Base-by-base conservation (phyloP, 495 filamentous ascomycete species). In the Cenococcum geophilum region DNA sequence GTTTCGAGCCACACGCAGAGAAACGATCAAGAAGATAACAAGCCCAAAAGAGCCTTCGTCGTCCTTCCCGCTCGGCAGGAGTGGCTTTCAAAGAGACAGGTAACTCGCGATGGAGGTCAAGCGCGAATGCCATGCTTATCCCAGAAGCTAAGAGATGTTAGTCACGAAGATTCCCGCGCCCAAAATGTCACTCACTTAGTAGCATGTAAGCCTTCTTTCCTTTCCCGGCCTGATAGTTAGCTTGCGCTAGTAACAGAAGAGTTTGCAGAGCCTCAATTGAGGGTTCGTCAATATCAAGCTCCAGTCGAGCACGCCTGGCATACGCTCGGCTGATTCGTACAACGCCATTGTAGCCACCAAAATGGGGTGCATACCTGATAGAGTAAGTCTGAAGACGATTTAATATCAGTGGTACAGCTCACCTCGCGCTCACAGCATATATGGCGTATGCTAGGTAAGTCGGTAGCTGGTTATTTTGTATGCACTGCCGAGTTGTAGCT, bases 191-290 rank as follows among this genome's bases (percentile, higher is more conserved):
- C 81, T 6, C 83, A 91, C 88, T 80, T 47, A 95, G 74, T 20
- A 89, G 79, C 89, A 95, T 95, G 66, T 89, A 92, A 0, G 87
- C 84, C 71, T 88, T 91, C 75, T 88, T 92, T 22, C 89, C 86
- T 64, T 86, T 82, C n/a, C 89, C 88, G 23, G 83, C 78, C 18
- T 87, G 89, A 51, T 84, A 90, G 67, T 83, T 89, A 1, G 86
- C 83, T 68, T 86, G 84, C 3, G 83, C 83, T 0, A 95, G 80
- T n/a, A 95, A 77, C 51, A 95, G 71, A 11, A 91, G 77, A 5
- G 88, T 77, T 69, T 95, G 89, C 6, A 92, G 73, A 32, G 80
- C 78, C 70, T 92, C 89, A 47, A 92, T 81, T 0, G 83, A 85
- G 9, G 89, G 89, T 63, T 90, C 86, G 61, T 92, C 89, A 18